phyloP scores from a whole-genome alignment of 2,329 filamentous ascomycete species.

The Drechslerella dactyloides region DNA sequence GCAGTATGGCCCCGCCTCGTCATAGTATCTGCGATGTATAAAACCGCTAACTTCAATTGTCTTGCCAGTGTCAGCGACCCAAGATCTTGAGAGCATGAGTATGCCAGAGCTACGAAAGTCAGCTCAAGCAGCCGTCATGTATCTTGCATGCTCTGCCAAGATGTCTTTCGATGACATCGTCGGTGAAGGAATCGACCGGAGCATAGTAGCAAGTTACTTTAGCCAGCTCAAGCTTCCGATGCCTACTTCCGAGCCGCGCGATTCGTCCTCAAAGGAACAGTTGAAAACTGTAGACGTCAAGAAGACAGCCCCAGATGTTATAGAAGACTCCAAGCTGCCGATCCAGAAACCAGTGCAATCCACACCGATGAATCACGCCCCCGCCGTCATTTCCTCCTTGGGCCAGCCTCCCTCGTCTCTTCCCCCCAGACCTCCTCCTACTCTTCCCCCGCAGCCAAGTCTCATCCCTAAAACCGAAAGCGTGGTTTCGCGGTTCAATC shows the following conservation, averaged over 20 bases:
- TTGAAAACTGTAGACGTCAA: conserved; percentile 5
- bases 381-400: neutral
- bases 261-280: conserved; percentile 14
- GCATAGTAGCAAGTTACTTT: conserved; percentile 70
- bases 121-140: conserved; percentile 72
- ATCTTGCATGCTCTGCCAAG: conserved; percentile 67
- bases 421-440: conserved; percentile 24
- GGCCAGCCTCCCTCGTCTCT: conserved; percentile 20
- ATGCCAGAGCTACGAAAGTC: conserved; percentile 60
- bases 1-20: conserved; percentile 5
- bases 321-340: conserved; percentile 11
- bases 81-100: conserved; percentile 9
- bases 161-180: conserved; percentile 77
- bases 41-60: conserved; percentile 8
- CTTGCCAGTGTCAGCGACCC: conserved; percentile 11
- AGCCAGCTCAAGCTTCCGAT: conserved; percentile 68
- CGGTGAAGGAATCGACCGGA: conserved; percentile 72
- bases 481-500: conserved; percentile 43
- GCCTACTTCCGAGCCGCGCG: conserved; percentile 9
- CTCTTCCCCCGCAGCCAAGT: neutral
- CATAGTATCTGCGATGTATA: neutral
- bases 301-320: neutral
- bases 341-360: conserved; percentile 5
- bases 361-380: conserved; percentile 1
- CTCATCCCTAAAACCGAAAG: conserved; percentile 20